A percentile compares a stretch with the other conserved stretches of the same genome.
These are phyloP conservation scores for Daedaleopsis nitida DNA, from an alignment of 768 basidiomycete genomes.

Conservation along the genomic window DNA sequence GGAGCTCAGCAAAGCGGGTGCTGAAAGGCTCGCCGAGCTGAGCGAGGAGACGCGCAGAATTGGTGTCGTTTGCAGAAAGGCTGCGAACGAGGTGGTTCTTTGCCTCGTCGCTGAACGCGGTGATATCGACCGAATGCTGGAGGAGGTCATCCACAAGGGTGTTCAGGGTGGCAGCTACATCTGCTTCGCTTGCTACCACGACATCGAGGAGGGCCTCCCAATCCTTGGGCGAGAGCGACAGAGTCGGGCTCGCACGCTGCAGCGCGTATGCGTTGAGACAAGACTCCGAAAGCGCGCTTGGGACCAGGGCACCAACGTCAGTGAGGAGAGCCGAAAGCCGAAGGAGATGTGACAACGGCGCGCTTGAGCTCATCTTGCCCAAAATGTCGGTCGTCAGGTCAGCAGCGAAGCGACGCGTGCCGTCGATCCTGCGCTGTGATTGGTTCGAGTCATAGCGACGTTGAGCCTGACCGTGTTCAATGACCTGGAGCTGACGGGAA, in stretches of 20 bases:
- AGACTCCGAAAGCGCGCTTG: conserved; percentile 36
- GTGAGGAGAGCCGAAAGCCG: conserved; percentile 15
- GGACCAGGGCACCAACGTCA: conserved; percentile 27
- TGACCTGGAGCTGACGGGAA: conserved; percentile 7
- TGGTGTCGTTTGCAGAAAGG: conserved; percentile 14
- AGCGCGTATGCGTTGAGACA: conserved; percentile 49
- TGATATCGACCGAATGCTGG: conserved; percentile 20
- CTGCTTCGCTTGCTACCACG: conserved; percentile 19
- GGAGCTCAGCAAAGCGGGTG: conserved; percentile 13
- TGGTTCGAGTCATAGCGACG: conserved; percentile 12
- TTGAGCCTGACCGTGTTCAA: conserved; percentile 13
- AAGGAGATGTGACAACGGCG: conserved; percentile 8
- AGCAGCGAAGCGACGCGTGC: conserved; percentile 17
- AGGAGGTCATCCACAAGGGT: conserved; percentile 13
- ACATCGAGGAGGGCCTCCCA: conserved; percentile 51
- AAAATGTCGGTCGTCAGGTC: conserved; percentile 13
- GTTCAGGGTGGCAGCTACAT: conserved; percentile 13
- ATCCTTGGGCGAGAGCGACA: conserved; percentile 40
- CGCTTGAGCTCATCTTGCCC: background rate
- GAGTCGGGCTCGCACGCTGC: conserved; percentile 33
- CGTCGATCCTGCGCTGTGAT: conserved; percentile 16
- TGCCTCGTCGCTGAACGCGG: conserved; percentile 14
- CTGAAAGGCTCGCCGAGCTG: conserved; percentile 20
- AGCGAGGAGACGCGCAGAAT: conserved; percentile 15
- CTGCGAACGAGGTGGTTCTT: conserved; percentile 16